Conservation (phyloP, 1,139 yeast genomes). For the Scheffersomyces insectosa region DNA sequence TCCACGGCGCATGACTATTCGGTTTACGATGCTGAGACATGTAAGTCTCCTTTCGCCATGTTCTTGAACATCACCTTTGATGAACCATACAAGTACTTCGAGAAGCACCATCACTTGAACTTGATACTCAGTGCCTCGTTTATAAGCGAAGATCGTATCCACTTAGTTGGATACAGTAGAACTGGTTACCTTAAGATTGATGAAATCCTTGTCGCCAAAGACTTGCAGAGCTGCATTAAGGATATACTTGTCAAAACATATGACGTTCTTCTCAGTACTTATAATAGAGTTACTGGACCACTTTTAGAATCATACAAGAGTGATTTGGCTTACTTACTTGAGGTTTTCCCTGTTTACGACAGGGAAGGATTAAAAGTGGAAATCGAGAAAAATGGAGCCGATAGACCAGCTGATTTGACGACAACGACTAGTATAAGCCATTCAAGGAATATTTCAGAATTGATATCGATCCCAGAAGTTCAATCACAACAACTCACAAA, state of each 20-base stretch:
- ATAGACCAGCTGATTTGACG: neutral
- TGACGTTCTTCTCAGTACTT: constrained; percentile 22
- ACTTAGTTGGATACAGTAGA: constrained; percentile 30
- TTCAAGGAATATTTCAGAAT: neutral
- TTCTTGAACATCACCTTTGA: constrained; percentile 53
- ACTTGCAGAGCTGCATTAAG: constrained; percentile 23
- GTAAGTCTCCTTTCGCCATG: constrained; percentile 63
- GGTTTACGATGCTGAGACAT: constrained; percentile 58
- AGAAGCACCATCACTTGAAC: constrained; percentile 23
- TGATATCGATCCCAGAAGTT: neutral
- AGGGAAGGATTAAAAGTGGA: constrained; percentile 5
- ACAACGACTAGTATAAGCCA: neutral
- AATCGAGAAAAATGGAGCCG: constrained; percentile 1
- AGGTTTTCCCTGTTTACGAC: constrained; percentile 11
- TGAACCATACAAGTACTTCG: constrained; percentile 25
- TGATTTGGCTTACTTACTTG: constrained; percentile 24
- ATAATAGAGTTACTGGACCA: constrained; percentile 21
- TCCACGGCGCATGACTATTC: constrained; percentile 78
- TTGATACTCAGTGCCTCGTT: constrained; percentile 31
- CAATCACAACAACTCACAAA: neutral
- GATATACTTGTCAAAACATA: constrained; percentile 22
- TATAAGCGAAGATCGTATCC: constrained; percentile 28
- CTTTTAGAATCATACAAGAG: constrained; percentile 22
- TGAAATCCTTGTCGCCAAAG: constrained; percentile 22
- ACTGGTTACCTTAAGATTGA: constrained; percentile 22